Evolutionary conservation across 73 alveolate species (phyloP).

Genomic region (Stentor roeselii): DNA sequence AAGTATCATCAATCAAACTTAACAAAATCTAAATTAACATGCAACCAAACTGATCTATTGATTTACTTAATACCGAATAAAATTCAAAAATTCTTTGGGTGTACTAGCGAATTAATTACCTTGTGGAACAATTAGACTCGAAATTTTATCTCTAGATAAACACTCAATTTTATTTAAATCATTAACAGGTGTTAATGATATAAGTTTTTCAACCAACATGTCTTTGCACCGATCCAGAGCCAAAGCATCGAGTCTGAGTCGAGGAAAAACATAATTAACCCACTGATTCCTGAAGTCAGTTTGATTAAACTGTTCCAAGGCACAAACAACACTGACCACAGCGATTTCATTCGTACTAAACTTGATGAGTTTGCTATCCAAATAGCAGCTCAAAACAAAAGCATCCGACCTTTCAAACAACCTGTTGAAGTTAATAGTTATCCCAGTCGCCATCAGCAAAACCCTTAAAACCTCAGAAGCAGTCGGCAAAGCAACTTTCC

Average conservation of each 20-base stretch:
- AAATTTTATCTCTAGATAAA: no score
- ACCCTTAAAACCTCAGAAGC: not conserved
- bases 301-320: conserved; percentile 5
- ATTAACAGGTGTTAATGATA: not conserved
- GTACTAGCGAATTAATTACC: no score
- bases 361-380: not conserved
- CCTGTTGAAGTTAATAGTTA: not conserved
- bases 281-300: conserved; percentile 8
- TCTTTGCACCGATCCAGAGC: not conserved
- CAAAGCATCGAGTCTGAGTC: not conserved
- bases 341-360: not conserved
- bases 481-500: not conserved
- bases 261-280: not conserved
- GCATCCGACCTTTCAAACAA: not conserved
- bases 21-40: no score
- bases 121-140: no score
- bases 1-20: no score
- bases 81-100: no score
- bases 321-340: not conserved
- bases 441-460: not conserved
- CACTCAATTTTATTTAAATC: not conserved
- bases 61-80: no score
- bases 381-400: not conserved
- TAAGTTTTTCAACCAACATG: not conserved
- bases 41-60: no score